These are phyloP conservation scores for Cutaneotrichosporon cyanovorans DNA, from an alignment of 1,284 basidiomycete genomes.

Conservation along the genomic window DNA sequence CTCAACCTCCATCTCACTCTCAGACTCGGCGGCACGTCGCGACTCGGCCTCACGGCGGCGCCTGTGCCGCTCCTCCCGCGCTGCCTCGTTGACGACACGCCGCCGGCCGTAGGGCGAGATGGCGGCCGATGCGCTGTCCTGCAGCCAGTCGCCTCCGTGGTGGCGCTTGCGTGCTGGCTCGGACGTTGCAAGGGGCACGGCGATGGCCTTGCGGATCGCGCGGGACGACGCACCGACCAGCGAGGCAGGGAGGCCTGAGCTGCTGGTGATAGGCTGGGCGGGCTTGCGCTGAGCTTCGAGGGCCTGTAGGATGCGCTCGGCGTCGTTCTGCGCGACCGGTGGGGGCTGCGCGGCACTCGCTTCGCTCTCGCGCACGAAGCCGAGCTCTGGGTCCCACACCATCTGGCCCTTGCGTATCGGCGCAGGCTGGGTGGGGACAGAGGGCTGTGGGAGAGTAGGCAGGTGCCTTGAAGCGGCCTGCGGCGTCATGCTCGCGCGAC, in stretches of 20 bases:
- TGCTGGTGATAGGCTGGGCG: constrained; percentile 10
- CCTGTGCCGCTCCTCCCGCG: constrained; percentile 24
- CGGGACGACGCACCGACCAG: constrained; percentile 37
- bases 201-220: constrained; percentile 35
- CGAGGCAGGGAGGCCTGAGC: constrained; percentile 16
- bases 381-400: constrained; percentile 38
- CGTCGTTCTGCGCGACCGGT: constrained; percentile 34
- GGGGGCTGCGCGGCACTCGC: constrained; percentile 24
- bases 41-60: constrained; percentile 4
- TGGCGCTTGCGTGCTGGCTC: constrained; percentile 24
- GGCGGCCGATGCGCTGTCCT: constrained; percentile 29
- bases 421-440: constrained; percentile 11
- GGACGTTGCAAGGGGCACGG: constrained; percentile 37
- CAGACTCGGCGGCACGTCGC: neutral
- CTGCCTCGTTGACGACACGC: constrained; percentile 26
- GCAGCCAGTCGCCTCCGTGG: constrained; percentile 10
- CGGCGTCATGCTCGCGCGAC: neutral
- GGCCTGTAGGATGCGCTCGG: constrained; percentile 41
- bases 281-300: constrained; percentile 38
- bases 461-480: constrained; percentile 1
- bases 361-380: constrained; percentile 37
- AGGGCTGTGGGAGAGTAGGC: neutral
- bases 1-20: constrained; percentile 17
- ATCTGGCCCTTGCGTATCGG: constrained; percentile 37
- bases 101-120: constrained; percentile 44